Conservation (phyloP, 306 rosid genomes). For the Quercus glauca region DNA sequence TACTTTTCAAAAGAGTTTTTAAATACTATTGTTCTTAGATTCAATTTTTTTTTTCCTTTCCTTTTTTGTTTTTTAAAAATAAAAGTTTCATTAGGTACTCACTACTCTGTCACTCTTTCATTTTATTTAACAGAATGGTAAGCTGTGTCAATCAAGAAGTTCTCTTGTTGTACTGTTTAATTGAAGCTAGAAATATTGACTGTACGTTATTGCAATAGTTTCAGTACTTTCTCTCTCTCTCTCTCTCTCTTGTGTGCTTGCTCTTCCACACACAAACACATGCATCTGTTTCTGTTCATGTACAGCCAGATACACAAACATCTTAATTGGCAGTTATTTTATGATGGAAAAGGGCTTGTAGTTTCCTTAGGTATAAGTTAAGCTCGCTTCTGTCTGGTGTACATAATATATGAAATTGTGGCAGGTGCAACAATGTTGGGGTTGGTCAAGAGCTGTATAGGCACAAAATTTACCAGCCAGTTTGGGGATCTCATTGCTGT, state of each 20-base stretch:
- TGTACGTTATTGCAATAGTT: not conserved
- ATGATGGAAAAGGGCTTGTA: not conserved
- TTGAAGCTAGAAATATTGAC: not conserved
- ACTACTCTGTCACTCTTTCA: not conserved
- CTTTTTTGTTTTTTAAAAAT: too few relatives aligned
- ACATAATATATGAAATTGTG: constrained; percentile 29
- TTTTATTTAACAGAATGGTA: not conserved
- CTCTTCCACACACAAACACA: not conserved
- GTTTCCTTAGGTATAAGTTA: not conserved
- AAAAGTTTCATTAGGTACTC: not conserved
- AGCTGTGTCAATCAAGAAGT: not conserved
- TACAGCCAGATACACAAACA: not conserved
- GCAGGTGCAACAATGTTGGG: constrained; percentile 86
- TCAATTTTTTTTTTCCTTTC: too few relatives aligned
- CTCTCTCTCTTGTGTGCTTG: fast-evolving
- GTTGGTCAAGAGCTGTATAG: constrained; percentile 91
- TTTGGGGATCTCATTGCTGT: constrained; percentile 98
- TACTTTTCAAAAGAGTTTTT: too few relatives aligned
- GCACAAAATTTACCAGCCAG: constrained; percentile 94
- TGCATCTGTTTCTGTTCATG: not conserved
- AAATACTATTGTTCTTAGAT: too few relatives aligned
- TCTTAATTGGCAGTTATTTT: not conserved
- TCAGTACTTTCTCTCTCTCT: not conserved
- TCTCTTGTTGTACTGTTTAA: not conserved
- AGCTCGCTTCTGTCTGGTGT: constrained; percentile 1